A percentile compares a stretch with the other conserved stretches of the same genome.
phyloP scores from a whole-genome alignment of 129 eudicot species.

The Scalesia atractyloides region DNA sequence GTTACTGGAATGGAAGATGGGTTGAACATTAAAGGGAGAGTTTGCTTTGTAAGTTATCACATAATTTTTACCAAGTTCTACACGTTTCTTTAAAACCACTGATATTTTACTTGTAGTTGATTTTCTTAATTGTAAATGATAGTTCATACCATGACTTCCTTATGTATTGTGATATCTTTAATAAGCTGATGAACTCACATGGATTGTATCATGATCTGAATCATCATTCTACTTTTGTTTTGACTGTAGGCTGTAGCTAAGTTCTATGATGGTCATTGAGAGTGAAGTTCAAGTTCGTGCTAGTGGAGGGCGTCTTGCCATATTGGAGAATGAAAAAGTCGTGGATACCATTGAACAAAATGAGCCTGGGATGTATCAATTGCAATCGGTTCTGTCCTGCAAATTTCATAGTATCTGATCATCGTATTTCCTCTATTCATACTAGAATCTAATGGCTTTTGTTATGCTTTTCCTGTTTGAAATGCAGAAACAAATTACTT shows the following conservation, averaged over 20 bases:
- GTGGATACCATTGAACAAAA: constrained; percentile 82
- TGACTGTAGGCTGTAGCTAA: constrained; percentile 66
- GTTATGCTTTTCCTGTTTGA: constrained; percentile 6
- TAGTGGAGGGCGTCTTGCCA: constrained; percentile 96
- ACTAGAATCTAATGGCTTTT: constrained; percentile 18
- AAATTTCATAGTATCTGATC: constrained; percentile 72
- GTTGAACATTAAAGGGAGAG: constrained; percentile 75
- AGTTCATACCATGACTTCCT: neutral
- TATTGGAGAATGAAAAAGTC: constrained; percentile 81
- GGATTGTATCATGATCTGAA: neutral
- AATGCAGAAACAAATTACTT: constrained; percentile 76
- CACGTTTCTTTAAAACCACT: neutral
- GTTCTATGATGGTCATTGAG: constrained; percentile 83
- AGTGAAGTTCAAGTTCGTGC: constrained; percentile 99
- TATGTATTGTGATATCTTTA: neutral
- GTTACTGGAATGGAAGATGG: constrained; percentile 98
- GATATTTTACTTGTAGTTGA: neutral
- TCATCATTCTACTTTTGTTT: constrained; percentile 16
- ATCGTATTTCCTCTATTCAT: neutral
- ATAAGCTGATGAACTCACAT: constrained; percentile 7
- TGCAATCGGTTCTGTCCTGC: constrained; percentile 59
- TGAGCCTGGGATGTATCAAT: constrained; percentile 75
- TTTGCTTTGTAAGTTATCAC: constrained; percentile 65
- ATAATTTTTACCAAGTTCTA: constrained; percentile 16
- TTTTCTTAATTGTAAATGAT: neutral